These are phyloP conservation scores for Malus orientalis DNA, from an alignment of 306 rosid species.

Conservation along the genomic window DNA sequence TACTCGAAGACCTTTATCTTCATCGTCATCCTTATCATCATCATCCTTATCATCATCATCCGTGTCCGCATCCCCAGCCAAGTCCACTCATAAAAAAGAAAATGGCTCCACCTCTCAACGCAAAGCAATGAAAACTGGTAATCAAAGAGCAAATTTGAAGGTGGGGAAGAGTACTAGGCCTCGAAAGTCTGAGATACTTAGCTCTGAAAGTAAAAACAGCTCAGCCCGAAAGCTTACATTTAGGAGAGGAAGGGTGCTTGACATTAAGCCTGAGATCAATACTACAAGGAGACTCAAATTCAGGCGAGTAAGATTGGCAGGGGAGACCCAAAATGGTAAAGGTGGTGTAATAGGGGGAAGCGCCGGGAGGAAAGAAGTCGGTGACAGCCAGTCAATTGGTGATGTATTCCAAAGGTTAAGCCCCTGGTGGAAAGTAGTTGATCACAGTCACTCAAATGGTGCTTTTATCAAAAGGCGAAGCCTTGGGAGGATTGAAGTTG, in stretches of 20 bases:
- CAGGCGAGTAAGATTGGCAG: constrained; percentile 32
- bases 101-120: constrained; percentile 20
- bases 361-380: constrained; percentile 23
- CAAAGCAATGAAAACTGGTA: background rate
- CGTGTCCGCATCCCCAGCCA: constrained; percentile 12
- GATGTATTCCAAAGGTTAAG: constrained; percentile 11
- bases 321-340: constrained; percentile 29
- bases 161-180: constrained; percentile 29
- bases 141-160: constrained; percentile 12
- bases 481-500: constrained; percentile 24
- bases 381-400: constrained; percentile 18
- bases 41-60: constrained; percentile 15
- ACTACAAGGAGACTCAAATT: constrained; percentile 64
- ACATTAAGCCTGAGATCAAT: constrained; percentile 45
- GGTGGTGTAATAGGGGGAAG: constrained; percentile 14
- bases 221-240: constrained; percentile 43
- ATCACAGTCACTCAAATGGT: constrained; percentile 21
- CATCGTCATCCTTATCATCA: constrained; percentile 14
- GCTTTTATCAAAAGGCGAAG: constrained; percentile 17
- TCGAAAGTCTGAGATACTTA: constrained; percentile 22
- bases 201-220: constrained; percentile 24
- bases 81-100: constrained; percentile 23
- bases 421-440: constrained; percentile 25
- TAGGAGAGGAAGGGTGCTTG: constrained; percentile 59
- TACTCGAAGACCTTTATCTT: constrained; percentile 18